phyloP scores from a whole-genome alignment of 2,329 filamentous ascomycete species.

The Paramyrothecium roridum region DNA sequence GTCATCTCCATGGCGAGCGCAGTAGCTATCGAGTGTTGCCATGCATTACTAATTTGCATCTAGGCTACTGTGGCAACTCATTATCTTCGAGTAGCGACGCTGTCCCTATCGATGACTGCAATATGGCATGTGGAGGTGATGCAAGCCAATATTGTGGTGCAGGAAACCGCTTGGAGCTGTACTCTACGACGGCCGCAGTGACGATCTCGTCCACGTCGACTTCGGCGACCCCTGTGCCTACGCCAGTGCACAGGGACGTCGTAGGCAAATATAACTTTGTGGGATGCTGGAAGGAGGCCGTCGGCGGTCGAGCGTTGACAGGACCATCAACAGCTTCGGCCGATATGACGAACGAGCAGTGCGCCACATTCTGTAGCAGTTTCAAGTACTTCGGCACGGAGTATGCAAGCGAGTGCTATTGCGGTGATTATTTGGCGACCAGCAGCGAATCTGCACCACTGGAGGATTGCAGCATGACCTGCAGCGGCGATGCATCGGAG shows the following conservation, averaged over 20 bases:
- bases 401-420: slow-evolving; percentile 36
- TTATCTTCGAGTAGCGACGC: slow-evolving; percentile 23
- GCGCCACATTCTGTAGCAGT: slow-evolving; percentile 28
- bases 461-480: slow-evolving; percentile 30
- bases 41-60: background rate
- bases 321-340: slow-evolving; percentile 16
- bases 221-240: slow-evolving; percentile 15
- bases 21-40: background rate
- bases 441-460: slow-evolving; percentile 21
- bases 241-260: slow-evolving; percentile 10
- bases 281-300: slow-evolving; percentile 38
- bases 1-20: background rate
- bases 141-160: slow-evolving; percentile 38
- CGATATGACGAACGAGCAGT: slow-evolving; percentile 29
- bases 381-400: slow-evolving; percentile 40
- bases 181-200: slow-evolving; percentile 33
- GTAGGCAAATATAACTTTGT: slow-evolving; percentile 23
- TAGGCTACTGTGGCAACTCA: slow-evolving; percentile 46
- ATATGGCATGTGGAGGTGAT: slow-evolving; percentile 39
- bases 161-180: slow-evolving; percentile 39
- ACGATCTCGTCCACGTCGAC: slow-evolving; percentile 15
- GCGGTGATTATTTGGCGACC: slow-evolving; percentile 25
- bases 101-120: slow-evolving; percentile 28
- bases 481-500: slow-evolving; percentile 25
- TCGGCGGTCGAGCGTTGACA: slow-evolving; percentile 29